A percentile compares a stretch with the other conserved stretches of the same genome.
Evolutionary conservation across 139 green algal genomes (phyloP).

Genomic region (Pseudopediastrum boryanum): DNA sequence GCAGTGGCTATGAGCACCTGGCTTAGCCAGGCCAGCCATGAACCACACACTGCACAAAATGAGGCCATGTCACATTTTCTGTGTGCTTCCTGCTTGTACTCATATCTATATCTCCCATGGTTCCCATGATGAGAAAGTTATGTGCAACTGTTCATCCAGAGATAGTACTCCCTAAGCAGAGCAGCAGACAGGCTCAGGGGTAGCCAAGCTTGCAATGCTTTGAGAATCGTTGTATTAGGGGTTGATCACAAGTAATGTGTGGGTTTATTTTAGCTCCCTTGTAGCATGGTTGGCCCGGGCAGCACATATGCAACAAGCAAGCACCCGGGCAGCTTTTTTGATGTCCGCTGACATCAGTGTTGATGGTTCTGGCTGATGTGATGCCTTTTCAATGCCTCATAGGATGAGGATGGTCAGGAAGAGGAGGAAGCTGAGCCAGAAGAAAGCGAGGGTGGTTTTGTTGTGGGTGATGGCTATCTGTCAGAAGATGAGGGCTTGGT

Average conservation of each 20-base stretch:
- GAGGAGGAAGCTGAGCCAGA: constrained; percentile 54
- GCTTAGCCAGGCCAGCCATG: no score
- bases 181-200: no score
- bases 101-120: no score
- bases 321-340: neutral
- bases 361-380: neutral
- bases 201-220: no score
- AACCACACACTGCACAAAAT: no score
- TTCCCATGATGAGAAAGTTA: no score
- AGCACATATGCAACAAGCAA: neutral
- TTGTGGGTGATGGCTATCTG: constrained; percentile 78
- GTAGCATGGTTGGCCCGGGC: neutral
- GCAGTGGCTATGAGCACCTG: no score
- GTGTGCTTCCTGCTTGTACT: no score
- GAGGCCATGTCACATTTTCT: no score
- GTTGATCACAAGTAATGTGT: neutral
- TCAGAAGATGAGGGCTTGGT: constrained; percentile 72
- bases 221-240: no score
- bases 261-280: neutral
- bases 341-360: neutral
- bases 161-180: no score
- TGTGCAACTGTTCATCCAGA: no score
- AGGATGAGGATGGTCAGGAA: constrained; percentile 40
- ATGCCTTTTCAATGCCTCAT: neutral
- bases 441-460: constrained; percentile 72